Evolutionary conservation across 169 alveolate genomes (phyloP).

Genomic region (Plasmodium yoelii): DNA sequence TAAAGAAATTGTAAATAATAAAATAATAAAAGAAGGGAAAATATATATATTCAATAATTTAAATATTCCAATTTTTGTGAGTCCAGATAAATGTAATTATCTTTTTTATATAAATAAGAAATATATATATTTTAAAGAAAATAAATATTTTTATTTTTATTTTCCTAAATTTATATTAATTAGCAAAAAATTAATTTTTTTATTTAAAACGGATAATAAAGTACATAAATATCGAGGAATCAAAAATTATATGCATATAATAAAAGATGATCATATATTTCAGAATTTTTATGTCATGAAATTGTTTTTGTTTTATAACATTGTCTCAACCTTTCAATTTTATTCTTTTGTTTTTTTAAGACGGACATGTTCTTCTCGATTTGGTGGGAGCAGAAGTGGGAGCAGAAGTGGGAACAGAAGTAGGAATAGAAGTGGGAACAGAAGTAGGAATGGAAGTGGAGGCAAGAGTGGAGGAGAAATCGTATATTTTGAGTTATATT

Average conservation of each 20-base stretch:
- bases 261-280: background rate
- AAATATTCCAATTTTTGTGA: constrained; percentile 39
- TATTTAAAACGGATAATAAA: constrained; percentile 15
- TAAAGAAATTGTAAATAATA: constrained; percentile 25
- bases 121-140: constrained; percentile 37
- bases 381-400: background rate
- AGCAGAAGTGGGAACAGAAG: background rate
- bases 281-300: constrained; percentile 38
- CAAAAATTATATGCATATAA: constrained; percentile 24
- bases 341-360: constrained; percentile 5
- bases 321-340: constrained; percentile 37
- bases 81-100: constrained; percentile 26
- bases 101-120: constrained; percentile 23
- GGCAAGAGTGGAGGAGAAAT: background rate
- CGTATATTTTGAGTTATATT: constrained; percentile 30
- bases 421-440: background rate
- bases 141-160: constrained; percentile 32
- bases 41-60: constrained; percentile 41
- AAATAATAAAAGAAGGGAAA: constrained; percentile 28
- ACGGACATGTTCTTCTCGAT: no score
- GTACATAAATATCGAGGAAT: constrained; percentile 9
- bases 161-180: constrained; percentile 49
- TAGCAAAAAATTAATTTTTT: background rate
- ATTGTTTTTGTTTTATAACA: constrained; percentile 7
- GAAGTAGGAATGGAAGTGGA: background rate